phyloP scores from a whole-genome alignment of 306 rosid species.

The Cicer cuneatum region DNA sequence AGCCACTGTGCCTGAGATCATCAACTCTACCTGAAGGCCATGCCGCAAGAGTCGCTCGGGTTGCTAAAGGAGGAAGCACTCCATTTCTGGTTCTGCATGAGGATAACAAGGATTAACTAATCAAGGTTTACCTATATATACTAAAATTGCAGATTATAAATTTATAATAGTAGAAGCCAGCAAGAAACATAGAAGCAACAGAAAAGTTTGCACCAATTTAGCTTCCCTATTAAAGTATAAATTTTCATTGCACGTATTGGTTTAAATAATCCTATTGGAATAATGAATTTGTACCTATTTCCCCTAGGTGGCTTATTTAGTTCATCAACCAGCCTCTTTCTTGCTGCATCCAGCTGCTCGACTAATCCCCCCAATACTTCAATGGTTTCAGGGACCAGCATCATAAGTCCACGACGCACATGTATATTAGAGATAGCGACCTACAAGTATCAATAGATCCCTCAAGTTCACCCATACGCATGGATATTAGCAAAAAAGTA shows the following conservation, averaged over 20 bases:
- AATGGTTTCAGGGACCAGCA: constrained; percentile 86
- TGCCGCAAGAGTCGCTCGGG: constrained; percentile 85
- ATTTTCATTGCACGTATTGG: not conserved
- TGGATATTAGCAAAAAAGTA: constrained; percentile 7
- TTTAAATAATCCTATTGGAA: constrained; percentile 31
- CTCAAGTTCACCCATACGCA: constrained; percentile 33
- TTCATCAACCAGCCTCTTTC: constrained; percentile 76
- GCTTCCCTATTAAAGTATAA: constrained; percentile 20
- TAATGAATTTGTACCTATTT: constrained; percentile 58
- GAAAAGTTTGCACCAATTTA: constrained; percentile 5
- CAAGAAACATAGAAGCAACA: constrained; percentile 34
- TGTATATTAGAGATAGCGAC: constrained; percentile 74
- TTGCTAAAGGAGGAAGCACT: constrained; percentile 73
- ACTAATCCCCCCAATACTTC: constrained; percentile 85
- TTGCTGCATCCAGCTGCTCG: constrained; percentile 86
- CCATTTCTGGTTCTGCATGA: constrained; percentile 73
- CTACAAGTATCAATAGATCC: constrained; percentile 52
- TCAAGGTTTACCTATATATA: constrained; percentile 11
- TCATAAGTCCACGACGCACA: constrained; percentile 81
- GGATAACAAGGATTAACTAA: constrained; percentile 31
- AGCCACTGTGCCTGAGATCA: constrained; percentile 45
- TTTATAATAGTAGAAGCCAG: constrained; percentile 15
- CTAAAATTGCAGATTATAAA: constrained; percentile 1
- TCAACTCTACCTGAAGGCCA: constrained; percentile 67
- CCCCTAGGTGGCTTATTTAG: constrained; percentile 91